A percentile compares a stretch with the other conserved stretches of the same genome.
phyloP scores from a whole-genome alignment of 345 rosid genomes.

The Erysimum cheiranthoides region DNA sequence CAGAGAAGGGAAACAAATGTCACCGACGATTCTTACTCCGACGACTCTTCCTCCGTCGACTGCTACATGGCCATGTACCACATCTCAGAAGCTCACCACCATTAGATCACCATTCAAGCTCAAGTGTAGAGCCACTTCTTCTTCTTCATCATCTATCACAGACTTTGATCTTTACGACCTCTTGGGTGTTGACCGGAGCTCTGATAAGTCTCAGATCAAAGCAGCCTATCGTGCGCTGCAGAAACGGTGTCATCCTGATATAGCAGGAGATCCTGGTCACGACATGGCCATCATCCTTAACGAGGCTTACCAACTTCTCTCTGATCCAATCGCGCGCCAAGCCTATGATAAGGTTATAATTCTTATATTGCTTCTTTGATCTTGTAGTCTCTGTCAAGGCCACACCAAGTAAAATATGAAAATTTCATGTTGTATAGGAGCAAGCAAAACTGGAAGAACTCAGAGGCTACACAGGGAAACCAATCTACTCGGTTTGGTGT shows the following conservation, averaged over 20 bases:
- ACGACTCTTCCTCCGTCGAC: slow-evolving; percentile 41
- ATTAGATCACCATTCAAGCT: slow-evolving; percentile 36
- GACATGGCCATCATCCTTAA: slow-evolving; percentile 94
- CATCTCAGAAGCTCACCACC: slow-evolving; percentile 33
- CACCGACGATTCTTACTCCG: slow-evolving; percentile 39
- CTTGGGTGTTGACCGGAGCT: slow-evolving; percentile 68
- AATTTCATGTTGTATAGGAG: slow-evolving; percentile 51
- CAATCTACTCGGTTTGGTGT: slow-evolving; percentile 75
- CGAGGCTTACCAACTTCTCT: slow-evolving; percentile 71
- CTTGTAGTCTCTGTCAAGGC: background rate
- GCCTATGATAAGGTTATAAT: slow-evolving; percentile 77
- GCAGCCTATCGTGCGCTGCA: slow-evolving; percentile 72
- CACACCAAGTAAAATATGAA: background rate
- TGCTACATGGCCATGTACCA: slow-evolving; percentile 30
- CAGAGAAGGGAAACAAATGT: slow-evolving; percentile 27
- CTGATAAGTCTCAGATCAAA: slow-evolving; percentile 68
- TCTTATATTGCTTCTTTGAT: background rate
- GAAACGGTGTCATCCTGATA: slow-evolving; percentile 88
- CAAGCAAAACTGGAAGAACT: slow-evolving; percentile 76
- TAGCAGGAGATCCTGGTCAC: slow-evolving; percentile 78
- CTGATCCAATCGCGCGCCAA: slow-evolving; percentile 67
- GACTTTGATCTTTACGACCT: slow-evolving; percentile 90
- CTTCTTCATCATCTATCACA: slow-evolving; percentile 44
- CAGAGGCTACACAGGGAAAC: slow-evolving; percentile 77
- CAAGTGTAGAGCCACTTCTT: slow-evolving; percentile 53